phyloP scores from a whole-genome alignment of 441 rosid species.

The Francoa sonchifolia region DNA sequence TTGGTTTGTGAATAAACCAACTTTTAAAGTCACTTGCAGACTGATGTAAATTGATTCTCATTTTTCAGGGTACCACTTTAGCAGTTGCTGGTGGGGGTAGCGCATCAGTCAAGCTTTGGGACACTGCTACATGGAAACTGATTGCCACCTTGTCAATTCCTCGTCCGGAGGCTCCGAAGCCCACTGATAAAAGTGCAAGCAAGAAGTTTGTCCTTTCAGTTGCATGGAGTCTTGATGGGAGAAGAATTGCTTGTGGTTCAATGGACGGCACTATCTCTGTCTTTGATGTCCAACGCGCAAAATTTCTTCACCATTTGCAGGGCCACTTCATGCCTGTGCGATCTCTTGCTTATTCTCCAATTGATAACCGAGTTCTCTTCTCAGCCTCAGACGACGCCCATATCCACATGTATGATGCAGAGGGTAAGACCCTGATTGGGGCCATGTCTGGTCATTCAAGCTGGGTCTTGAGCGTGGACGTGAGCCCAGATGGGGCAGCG shows the following conservation, averaged over 20 bases:
- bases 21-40: background rate
- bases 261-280: conserved; percentile 88
- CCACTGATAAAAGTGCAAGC: conserved; percentile 70
- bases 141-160: conserved; percentile 59
- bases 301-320: conserved; percentile 77
- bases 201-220: conserved; percentile 88
- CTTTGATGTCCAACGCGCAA: conserved; percentile 69
- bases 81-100: conserved; percentile 99
- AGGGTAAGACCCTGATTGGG: conserved; percentile 56
- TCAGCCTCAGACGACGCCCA: conserved; percentile 86
- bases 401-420: conserved; percentile 81
- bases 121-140: conserved; percentile 85
- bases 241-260: conserved; percentile 79
- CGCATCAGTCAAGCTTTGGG: conserved; percentile 90
- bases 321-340: conserved; percentile 92
- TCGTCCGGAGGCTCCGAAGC: conserved; percentile 74
- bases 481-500: conserved; percentile 76
- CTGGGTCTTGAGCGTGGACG: conserved; percentile 88
- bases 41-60: conserved; percentile 6
- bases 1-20: too few relatives aligned
- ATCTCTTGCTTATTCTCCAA: conserved; percentile 73
- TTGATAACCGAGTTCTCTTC: conserved; percentile 59
- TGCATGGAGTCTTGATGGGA: conserved; percentile 87
- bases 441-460: conserved; percentile 88
- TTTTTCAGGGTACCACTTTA: conserved; percentile 63